phyloP scores from a whole-genome alignment of 768 basidiomycete species.

The Pleurotus tuoliensis region DNA sequence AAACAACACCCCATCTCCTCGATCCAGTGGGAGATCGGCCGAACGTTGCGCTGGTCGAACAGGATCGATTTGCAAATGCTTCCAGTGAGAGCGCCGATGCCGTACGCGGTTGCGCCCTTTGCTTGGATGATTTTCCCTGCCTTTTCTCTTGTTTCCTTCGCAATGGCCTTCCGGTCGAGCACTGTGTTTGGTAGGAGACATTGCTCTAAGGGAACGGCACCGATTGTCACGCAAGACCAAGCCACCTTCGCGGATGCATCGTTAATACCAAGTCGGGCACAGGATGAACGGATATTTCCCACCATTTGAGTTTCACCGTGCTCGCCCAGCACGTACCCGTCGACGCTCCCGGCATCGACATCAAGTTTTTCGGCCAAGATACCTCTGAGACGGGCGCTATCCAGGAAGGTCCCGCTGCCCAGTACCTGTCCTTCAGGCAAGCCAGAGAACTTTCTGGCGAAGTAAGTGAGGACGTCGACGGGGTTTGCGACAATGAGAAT shows the following conservation, averaged over 20 bases:
- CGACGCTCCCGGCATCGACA: slow-evolving; percentile 5
- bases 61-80: slow-evolving; percentile 15
- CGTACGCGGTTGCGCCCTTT: slow-evolving; percentile 14
- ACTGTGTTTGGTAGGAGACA: slow-evolving; percentile 7
- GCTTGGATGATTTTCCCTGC: slow-evolving; percentile 13
- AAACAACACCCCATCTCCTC: slow-evolving; percentile 9
- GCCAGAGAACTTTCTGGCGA: slow-evolving; percentile 10
- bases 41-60: slow-evolving; percentile 11
- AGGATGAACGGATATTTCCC: neutral
- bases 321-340: slow-evolving; percentile 13
- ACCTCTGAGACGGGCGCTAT: slow-evolving; percentile 10
- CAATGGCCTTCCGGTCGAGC: slow-evolving; percentile 4
- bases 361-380: slow-evolving; percentile 11
- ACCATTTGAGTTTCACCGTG: slow-evolving; percentile 14
- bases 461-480: slow-evolving; percentile 13
- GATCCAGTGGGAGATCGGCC: slow-evolving; percentile 14
- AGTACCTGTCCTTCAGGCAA: slow-evolving; percentile 10
- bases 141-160: slow-evolving; percentile 4
- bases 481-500: slow-evolving; percentile 13
- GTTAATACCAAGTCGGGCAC: neutral
- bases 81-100: slow-evolving; percentile 10
- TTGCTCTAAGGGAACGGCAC: slow-evolving; percentile 8
- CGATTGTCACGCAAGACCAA: slow-evolving; percentile 12
- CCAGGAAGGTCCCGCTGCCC: slow-evolving; percentile 13
- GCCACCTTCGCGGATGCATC: slow-evolving; percentile 7